Conservation (phyloP, 495 filamentous ascomycete species). For the Aspergillus steynii region DNA sequence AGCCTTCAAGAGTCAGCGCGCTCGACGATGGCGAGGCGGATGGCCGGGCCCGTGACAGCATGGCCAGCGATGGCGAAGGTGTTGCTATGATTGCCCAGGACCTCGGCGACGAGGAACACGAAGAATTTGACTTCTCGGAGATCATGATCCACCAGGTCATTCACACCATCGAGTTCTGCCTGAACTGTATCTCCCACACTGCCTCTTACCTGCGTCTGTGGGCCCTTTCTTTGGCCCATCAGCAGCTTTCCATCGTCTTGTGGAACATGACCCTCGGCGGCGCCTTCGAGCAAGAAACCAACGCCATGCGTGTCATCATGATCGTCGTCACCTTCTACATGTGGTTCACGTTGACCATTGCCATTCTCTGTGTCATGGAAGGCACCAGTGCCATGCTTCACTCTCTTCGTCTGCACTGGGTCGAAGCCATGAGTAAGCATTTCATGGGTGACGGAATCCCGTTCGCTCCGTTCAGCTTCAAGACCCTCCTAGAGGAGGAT, state of each 20-base stretch:
- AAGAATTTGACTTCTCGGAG: constrained; percentile 95
- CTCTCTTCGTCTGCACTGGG: constrained; percentile 94
- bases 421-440: constrained; percentile 99
- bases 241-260: constrained; percentile 93
- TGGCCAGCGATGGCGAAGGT: constrained; percentile 80
- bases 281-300: constrained; percentile 62
- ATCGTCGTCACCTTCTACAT: constrained; percentile 76
- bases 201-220: constrained; percentile 98
- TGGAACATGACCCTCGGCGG: constrained; percentile 92
- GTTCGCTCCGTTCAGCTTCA: constrained; percentile 92
- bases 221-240: constrained; percentile 95
- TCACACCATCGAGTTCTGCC: constrained; percentile 98
- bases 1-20: constrained; percentile 80
- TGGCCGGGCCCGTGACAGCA: constrained; percentile 61
- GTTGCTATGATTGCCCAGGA: constrained; percentile 90
- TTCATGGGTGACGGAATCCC: constrained; percentile 92
- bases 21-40: constrained; percentile 72
- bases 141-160: constrained; percentile 99
- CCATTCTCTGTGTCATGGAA: constrained; percentile 78
- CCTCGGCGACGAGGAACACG: constrained; percentile 72
- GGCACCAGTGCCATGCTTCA: constrained; percentile 91
- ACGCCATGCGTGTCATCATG: constrained; percentile 71
- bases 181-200: constrained; percentile 98
- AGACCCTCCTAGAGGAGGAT: constrained; percentile 83
- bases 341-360: constrained; percentile 84